Base-by-base conservation (phyloP, 371 early-diverging fungal genomes). In the Mycotypha africana region DNA sequence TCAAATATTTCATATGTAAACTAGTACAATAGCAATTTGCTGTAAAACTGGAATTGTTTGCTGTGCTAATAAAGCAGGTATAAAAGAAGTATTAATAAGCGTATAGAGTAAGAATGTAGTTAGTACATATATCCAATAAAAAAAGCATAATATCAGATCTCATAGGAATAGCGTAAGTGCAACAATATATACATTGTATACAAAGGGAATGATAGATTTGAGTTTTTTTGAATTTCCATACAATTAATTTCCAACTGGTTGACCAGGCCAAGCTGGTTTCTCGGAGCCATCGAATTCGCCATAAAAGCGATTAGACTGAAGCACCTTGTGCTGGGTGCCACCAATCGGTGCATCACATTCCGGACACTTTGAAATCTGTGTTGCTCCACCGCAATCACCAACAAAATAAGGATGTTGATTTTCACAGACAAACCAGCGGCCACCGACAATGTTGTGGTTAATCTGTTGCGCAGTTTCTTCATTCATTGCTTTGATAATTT, bases 311-410 rank as follows among this genome's bases (percentile, higher is more conserved):
- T 76, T 76, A 0, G 65, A 53, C 20, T 59, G 62, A 0, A 73
- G 53, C 0, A 76, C 66, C 22, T 47, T 49, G 37, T 76, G 76
- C 3, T 68, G 47, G 2, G 59, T 33, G 5, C 76, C 76, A 7
- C 76, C 76, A 42, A 76, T 76, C 0, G 42, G 35, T 0, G 57
- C 64, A 33, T 60, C 52, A 28, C 76, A 76, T 8, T 76, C 69
- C 6, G 71, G 74, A 41, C 76, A 76, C 10, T 49, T 54, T 0
- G 70, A 60, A 14, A 70, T 41, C 30, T 76, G 58, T 0, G 71
- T 73, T 8, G 76, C 76, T 10, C 76, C 76, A 21, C 76, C 76
- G 38, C 76, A 76, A 23, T 73, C 68, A 35, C 71, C 71, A 14
- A 75, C 69, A 39, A 53, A 71, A 22, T 75, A 75, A 25, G 76